These are phyloP conservation scores for Rhodotorula kratochvilovae DNA, from an alignment of 768 basidiomycete genomes.

Conservation along the genomic window DNA sequence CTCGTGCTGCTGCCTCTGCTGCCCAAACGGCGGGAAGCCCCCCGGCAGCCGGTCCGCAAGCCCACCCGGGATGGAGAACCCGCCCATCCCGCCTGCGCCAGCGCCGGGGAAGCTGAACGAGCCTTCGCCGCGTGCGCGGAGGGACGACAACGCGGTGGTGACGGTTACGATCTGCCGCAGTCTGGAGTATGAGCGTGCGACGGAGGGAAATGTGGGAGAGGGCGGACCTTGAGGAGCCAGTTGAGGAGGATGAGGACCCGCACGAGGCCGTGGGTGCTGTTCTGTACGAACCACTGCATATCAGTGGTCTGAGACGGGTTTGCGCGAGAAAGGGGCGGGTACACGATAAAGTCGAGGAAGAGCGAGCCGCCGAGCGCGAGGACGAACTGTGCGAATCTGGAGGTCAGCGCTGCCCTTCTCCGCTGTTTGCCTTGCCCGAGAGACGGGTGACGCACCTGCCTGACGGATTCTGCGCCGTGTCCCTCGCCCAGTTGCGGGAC, in stretches of 20 bases:
- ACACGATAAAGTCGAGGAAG: conserved; percentile 9
- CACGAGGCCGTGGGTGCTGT: not conserved
- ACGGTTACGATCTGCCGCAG: conserved; percentile 30
- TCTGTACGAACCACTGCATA: conserved; percentile 2
- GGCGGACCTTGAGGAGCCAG: conserved; percentile 27
- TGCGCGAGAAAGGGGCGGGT: not conserved
- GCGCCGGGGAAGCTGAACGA: not conserved
- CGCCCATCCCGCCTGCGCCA: not conserved
- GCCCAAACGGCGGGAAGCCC: conserved; percentile 11
- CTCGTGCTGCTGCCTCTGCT: not conserved
- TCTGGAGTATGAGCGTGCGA: too few species aligned
- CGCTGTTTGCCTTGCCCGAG: not conserved
- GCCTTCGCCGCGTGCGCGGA: conserved; percentile 12
- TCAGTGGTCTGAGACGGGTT: too few species aligned
- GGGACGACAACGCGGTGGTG: conserved; percentile 1
- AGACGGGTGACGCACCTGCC: not conserved
- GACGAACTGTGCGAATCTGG: conserved; percentile 8
- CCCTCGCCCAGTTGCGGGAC: not conserved
- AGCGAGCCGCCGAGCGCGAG: conserved; percentile 1
- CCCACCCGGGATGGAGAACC: conserved; percentile 3
- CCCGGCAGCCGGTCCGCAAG: conserved; percentile 12
- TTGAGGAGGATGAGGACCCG: conserved; percentile 25
- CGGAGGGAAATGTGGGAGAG: not conserved
- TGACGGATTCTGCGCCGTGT: not conserved
- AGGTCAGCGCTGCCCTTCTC: too few species aligned